Conservation (phyloP, 192 early-diverging fungal species). For the Podila horticola region DNA sequence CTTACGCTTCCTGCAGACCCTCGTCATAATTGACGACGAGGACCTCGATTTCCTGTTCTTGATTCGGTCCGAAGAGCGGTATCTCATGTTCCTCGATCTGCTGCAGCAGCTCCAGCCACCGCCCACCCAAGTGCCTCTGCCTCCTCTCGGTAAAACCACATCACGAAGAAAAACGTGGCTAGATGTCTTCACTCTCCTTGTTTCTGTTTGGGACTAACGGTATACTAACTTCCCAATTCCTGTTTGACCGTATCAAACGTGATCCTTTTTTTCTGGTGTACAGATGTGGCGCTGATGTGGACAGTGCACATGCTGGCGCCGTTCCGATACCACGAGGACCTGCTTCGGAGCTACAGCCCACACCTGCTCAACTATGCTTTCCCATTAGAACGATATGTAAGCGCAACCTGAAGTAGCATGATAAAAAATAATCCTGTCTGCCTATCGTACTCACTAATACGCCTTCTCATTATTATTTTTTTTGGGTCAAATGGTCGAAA, state of each 20-base stretch:
- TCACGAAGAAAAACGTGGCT: constrained; percentile 4
- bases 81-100: constrained; percentile 59
- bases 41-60: constrained; percentile 58
- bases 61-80: constrained; percentile 65
- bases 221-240: background rate
- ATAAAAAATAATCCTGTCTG: no score
- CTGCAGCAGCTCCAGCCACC: constrained; percentile 51
- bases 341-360: constrained; percentile 55
- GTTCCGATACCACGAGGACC: constrained; percentile 68
- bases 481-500: background rate
- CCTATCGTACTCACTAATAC: no score
- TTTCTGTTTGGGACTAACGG: background rate
- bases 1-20: constrained; percentile 37
- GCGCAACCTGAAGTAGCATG: background rate
- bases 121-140: constrained; percentile 49
- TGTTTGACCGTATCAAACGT: background rate
- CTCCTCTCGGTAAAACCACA: constrained; percentile 51
- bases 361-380: constrained; percentile 53
- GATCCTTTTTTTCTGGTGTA: background rate
- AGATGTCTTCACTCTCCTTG: background rate
- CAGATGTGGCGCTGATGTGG: constrained; percentile 73
- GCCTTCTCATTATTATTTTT: background rate
- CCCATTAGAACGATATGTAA: constrained; percentile 58
- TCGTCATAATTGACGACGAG: constrained; percentile 45
- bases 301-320: constrained; percentile 69